These are phyloP conservation scores for Malus sylvestris DNA, from an alignment of 306 rosid genomes.

Conservation along the genomic window DNA sequence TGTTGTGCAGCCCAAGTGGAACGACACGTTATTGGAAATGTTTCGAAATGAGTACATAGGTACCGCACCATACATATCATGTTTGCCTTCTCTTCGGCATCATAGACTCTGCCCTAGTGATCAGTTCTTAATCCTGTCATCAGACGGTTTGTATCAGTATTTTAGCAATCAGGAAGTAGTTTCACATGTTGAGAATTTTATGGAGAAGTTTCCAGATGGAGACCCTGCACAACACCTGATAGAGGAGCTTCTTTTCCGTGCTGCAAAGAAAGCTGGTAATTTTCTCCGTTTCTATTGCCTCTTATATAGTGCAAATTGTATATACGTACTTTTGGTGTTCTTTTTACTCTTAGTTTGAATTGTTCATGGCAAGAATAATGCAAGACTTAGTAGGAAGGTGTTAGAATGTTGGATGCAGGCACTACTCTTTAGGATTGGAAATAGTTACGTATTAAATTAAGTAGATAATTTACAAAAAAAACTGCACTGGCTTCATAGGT, in stretches of 20 bases:
- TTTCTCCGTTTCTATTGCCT: background rate
- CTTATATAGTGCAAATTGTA: background rate
- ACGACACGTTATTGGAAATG: conserved; percentile 83
- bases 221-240: conserved; percentile 99
- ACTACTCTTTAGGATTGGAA: background rate
- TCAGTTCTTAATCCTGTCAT: conserved; percentile 92
- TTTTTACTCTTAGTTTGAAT: background rate
- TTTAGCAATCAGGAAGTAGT: conserved; percentile 94
- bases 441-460: background rate
- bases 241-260: conserved; percentile 98
- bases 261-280: conserved; percentile 95
- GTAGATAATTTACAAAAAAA: background rate
- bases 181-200: conserved; percentile 82
- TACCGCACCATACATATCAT: conserved; percentile 85
- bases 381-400: background rate
- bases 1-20: conserved; percentile 82
- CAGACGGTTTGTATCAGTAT: conserved; percentile 95
- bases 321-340: background rate
- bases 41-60: conserved; percentile 94
- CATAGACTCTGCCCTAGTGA: conserved; percentile 76
- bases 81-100: conserved; percentile 87
- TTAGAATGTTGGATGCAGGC: background rate
- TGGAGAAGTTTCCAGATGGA: conserved; percentile 98
- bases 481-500: background rate
- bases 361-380: background rate